Evolutionary conservation across 352 stramenopile species (phyloP).

Genomic region (Thalassiosira allenii): DNA sequence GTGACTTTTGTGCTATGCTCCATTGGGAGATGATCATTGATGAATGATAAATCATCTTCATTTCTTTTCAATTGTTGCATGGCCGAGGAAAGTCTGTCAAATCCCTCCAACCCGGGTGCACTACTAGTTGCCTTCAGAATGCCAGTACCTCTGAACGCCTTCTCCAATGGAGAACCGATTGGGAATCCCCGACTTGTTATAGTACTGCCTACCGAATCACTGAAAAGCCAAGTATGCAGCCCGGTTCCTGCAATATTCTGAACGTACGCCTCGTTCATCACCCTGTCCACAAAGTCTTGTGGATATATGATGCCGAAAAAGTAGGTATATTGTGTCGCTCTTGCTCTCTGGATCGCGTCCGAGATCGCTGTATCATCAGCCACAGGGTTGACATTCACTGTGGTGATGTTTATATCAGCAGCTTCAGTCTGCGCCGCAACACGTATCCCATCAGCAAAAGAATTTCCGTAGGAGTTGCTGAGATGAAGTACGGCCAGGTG

Average conservation of each 20-base stretch:
- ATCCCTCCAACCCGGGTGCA: slow-evolving; percentile 44
- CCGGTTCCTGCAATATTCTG: slow-evolving; percentile 61
- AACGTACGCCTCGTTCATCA: slow-evolving; percentile 60
- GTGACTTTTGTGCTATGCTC: slow-evolving; percentile 1
- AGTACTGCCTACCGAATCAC: slow-evolving; percentile 38
- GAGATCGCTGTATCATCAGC: not conserved
- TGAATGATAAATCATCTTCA: slow-evolving; percentile 55
- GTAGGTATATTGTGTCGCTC: slow-evolving; percentile 40
- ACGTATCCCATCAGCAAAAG: slow-evolving; percentile 17
- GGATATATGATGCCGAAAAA: slow-evolving; percentile 49
- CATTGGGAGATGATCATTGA: slow-evolving; percentile 42
- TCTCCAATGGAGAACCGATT: slow-evolving; percentile 32
- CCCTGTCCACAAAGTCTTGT: slow-evolving; percentile 17
- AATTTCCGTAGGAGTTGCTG: slow-evolving; percentile 39
- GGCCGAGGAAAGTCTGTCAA: slow-evolving; percentile 40
- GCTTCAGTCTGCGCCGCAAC: not conserved
- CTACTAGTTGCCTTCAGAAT: slow-evolving; percentile 39
- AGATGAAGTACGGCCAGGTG: slow-evolving; percentile 45
- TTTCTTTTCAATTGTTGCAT: slow-evolving; percentile 47
- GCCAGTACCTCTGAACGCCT: slow-evolving; percentile 46
- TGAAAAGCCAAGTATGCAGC: slow-evolving; percentile 67
- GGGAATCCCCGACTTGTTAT: slow-evolving; percentile 10
- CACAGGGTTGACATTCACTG: not conserved
- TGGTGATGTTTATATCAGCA: not conserved
- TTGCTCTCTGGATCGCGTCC: slow-evolving; percentile 24